phyloP scores from a whole-genome alignment of 2,329 filamentous ascomycete genomes.

The Nemania sp. region DNA sequence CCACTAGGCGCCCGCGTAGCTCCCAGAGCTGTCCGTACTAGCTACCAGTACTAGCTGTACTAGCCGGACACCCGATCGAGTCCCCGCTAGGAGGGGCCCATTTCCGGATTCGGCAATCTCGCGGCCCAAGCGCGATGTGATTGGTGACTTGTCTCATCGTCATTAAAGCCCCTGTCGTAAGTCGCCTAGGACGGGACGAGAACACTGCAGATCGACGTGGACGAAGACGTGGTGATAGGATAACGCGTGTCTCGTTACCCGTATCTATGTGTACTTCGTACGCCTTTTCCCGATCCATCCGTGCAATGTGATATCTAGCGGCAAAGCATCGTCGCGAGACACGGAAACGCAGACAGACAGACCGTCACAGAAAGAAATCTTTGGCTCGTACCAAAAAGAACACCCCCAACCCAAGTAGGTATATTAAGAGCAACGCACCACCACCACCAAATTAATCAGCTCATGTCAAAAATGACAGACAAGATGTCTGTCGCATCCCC shows the following conservation, averaged over 20 bases:
- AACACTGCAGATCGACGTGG: conserved; percentile 23
- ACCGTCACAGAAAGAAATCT: too few species aligned
- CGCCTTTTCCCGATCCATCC: conserved; percentile 1
- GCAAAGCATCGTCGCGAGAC: too few species aligned
- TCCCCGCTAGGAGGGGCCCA: conserved; percentile 3
- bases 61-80: conserved; percentile 20
- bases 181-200: conserved; percentile 23
- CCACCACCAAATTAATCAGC: not conserved
- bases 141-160: conserved; percentile 20
- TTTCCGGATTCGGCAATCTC: conserved; percentile 30
- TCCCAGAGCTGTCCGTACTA: not conserved
- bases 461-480: not conserved
- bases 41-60: not conserved
- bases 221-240: not conserved
- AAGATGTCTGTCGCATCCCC: conserved; percentile 12
- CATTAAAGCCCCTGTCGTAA: conserved; percentile 16
- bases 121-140: conserved; percentile 26
- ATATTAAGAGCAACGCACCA: not conserved
- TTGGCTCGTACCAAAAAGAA: not conserved
- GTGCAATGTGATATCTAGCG: too few species aligned
- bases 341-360: too few species aligned
- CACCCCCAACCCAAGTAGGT: not conserved
- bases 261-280: not conserved
- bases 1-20: not conserved
- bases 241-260: conserved; percentile 2